phyloP scores from a whole-genome alignment of 805 yeast genomes.

The Lipomyces orientalis region DNA sequence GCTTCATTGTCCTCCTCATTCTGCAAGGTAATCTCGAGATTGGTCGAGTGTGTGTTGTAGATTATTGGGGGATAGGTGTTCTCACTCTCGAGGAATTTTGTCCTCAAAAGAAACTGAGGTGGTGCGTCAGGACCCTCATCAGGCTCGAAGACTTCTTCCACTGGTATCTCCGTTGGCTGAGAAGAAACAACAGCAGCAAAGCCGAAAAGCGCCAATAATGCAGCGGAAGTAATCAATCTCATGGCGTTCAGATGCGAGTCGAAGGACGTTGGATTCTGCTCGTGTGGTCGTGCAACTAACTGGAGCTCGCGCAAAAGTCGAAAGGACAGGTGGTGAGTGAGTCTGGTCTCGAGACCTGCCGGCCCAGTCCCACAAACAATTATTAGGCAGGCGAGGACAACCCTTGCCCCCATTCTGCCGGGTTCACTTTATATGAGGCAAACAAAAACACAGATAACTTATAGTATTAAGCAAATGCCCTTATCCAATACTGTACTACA shows the following conservation, averaged over 20 bases:
- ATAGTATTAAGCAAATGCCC: not conserved
- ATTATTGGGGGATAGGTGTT: slow-evolving; percentile 28
- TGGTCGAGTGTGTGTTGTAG: slow-evolving; percentile 40
- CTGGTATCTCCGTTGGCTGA: slow-evolving; percentile 19
- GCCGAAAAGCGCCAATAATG: slow-evolving; percentile 17
- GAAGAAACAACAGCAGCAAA: slow-evolving; percentile 12
- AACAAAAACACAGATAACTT: no score
- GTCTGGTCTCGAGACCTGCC: not conserved
- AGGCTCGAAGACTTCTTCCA: slow-evolving; percentile 15
- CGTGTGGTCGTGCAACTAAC: not conserved
- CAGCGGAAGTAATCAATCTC: not conserved
- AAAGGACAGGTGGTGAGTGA: not conserved
- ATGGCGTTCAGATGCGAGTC: not conserved
- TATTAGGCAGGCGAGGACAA: not conserved
- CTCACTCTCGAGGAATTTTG: slow-evolving; percentile 18
- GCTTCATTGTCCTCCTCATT: slow-evolving; percentile 40
- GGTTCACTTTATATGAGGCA: no score
- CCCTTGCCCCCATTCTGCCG: not conserved
- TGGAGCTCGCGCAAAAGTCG: no score
- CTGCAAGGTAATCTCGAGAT: slow-evolving; percentile 38
- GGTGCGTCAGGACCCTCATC: slow-evolving; percentile 21
- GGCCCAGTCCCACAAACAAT: not conserved
- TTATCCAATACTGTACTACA: not conserved
- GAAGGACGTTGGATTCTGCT: not conserved
- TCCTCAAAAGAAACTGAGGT: slow-evolving; percentile 24